A percentile compares a stretch with the other conserved stretches of the same genome.
Conservation (phyloP, 1,139 yeast genomes). For the Fermentozyma sake region DNA sequence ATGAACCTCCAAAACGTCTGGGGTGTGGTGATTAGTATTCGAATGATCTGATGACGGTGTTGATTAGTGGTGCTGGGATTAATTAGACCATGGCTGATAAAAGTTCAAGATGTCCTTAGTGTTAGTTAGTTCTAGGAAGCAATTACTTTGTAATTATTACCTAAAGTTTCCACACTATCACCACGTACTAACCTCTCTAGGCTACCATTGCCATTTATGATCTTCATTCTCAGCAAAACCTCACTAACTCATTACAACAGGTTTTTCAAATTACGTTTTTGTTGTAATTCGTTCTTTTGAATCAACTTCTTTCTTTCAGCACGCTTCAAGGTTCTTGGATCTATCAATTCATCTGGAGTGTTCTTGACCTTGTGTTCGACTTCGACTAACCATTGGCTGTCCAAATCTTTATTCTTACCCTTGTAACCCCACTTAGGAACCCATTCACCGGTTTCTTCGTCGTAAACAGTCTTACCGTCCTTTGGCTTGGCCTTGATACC, state of each 20-base stretch:
- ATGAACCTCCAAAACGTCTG: too few species aligned
- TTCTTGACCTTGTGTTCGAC: slow-evolving; percentile 71
- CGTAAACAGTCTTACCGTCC: slow-evolving; percentile 85
- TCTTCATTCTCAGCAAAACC: too few species aligned
- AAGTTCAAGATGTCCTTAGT: background rate
- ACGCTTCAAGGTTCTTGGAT: slow-evolving; percentile 79
- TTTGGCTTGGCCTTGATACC: slow-evolving; percentile 90
- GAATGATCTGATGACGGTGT: too few species aligned
- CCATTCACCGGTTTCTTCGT: slow-evolving; percentile 91
- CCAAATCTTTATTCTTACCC: slow-evolving; percentile 84
- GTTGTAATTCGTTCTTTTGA: slow-evolving; percentile 83
- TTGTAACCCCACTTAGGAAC: slow-evolving; percentile 98
- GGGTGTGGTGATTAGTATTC: too few species aligned
- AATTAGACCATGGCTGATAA: too few species aligned
- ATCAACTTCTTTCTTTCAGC: slow-evolving; percentile 80
- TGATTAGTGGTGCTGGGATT: too few species aligned
- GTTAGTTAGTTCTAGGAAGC: slow-evolving; percentile 2
- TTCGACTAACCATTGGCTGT: slow-evolving; percentile 94
- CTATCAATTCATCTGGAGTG: slow-evolving; percentile 68
- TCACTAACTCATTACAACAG: too few species aligned
- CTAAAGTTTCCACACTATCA: too few species aligned
- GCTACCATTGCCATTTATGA: too few species aligned
- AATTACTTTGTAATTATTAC: slow-evolving; percentile 1
- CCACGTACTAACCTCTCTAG: too few species aligned
- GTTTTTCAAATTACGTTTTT: slow-evolving; percentile 69